A percentile compares a stretch with the other conserved stretches of the same genome.
Conservation (phyloP, 1,284 basidiomycete genomes). For the Melanopsichium pennsylvanicum region DNA sequence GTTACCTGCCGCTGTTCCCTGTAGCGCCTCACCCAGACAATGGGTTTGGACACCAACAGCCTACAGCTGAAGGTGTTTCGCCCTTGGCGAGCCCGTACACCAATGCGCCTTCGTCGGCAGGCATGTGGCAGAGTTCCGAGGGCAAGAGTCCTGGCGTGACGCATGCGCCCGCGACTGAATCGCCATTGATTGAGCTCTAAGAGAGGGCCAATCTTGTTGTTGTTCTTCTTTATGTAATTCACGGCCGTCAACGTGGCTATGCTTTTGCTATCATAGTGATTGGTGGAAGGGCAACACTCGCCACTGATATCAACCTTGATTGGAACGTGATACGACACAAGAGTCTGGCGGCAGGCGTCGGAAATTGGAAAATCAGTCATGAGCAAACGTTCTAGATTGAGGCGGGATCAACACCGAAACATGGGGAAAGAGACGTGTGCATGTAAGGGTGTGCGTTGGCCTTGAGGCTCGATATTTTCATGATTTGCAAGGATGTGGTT, state of each 20-base stretch:
- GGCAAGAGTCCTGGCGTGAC: slow-evolving; percentile 16
- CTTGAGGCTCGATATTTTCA: no score
- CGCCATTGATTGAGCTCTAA: slow-evolving; percentile 48
- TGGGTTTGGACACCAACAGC: slow-evolving; percentile 16
- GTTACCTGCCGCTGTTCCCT: slow-evolving; percentile 41
- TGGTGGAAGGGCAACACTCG: no score
- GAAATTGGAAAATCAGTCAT: no score
- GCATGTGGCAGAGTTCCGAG: slow-evolving; percentile 46
- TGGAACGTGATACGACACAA: no score
- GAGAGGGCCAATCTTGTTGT: no score
- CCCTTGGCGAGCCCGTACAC: slow-evolving; percentile 27
- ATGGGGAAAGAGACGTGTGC: no score
- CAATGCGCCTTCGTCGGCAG: slow-evolving; percentile 43
- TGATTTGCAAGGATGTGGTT: slow-evolving; percentile 9
- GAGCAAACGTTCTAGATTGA: no score
- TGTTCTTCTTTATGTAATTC: neutral
- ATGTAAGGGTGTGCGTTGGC: no score
- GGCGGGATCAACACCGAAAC: no score
- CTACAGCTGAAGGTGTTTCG: slow-evolving; percentile 17
- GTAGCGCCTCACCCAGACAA: slow-evolving; percentile 47
- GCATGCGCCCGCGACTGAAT: slow-evolving; percentile 18
- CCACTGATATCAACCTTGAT: no score
- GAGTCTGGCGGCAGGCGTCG: no score
- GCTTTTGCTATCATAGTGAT: no score
- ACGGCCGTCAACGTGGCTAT: neutral